These are phyloP conservation scores for Craterostigma plantagineum DNA, from an alignment of 257 asterid genomes.

Conservation along the genomic window DNA sequence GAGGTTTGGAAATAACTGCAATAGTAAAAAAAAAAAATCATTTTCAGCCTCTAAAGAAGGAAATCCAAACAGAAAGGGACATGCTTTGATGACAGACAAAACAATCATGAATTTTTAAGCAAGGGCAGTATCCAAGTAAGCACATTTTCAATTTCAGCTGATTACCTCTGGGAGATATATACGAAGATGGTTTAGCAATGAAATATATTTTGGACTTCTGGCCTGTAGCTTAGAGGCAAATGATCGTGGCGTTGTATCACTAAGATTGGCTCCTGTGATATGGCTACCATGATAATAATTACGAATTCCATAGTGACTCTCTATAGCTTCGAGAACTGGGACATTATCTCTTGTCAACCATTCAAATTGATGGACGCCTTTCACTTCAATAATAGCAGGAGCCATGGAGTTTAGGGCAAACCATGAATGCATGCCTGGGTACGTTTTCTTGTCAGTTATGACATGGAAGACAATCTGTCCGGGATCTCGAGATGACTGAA, in stretches of 20 bases:
- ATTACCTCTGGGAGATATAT: constrained; percentile 96
- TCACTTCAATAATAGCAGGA: constrained; percentile 89
- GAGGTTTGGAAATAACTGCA: constrained; percentile 94
- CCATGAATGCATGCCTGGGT: constrained; percentile 99
- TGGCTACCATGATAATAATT: constrained; percentile 96
- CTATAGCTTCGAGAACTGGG: constrained; percentile 94
- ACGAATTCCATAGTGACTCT: constrained; percentile 65
- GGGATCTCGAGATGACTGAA: constrained; percentile 58
- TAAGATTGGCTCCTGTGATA: constrained; percentile 69
- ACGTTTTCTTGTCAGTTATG: constrained; percentile 97
- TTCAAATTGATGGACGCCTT: constrained; percentile 96
- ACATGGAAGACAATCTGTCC: constrained; percentile 83
- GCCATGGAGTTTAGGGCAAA: constrained; percentile 69
- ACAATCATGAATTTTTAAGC: background rate
- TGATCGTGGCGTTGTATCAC: constrained; percentile 63
- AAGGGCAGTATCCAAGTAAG: no score
- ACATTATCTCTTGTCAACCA: constrained; percentile 95
- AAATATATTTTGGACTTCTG: constrained; percentile 86
- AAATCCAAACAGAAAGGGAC: background rate
- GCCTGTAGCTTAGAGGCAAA: constrained; percentile 95
- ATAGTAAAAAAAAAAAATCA: background rate
- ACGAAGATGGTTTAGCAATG: constrained; percentile 93
- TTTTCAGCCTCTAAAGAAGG: background rate
- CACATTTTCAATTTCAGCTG: background rate
- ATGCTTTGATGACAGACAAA: background rate